These are phyloP conservation scores for Starmerella stellata DNA, from an alignment of 805 yeast genomes.

Conservation along the genomic window DNA sequence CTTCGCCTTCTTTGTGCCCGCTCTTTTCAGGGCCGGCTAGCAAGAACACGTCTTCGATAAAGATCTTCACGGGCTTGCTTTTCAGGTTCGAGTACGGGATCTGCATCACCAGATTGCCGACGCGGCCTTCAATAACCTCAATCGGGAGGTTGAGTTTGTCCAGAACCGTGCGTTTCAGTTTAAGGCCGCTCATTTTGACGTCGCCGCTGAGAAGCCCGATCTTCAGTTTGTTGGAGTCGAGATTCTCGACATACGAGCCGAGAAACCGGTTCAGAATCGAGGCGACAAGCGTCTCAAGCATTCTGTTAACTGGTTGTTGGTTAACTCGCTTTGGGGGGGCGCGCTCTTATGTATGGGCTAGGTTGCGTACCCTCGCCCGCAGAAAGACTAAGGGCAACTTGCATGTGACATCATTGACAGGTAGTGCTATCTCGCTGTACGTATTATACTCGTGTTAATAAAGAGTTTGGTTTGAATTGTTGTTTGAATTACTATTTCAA, in stretches of 20 bases:
- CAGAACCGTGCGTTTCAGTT: constrained; percentile 69
- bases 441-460: no score
- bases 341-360: no score
- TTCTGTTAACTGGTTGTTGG: constrained; percentile 5
- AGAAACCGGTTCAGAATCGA: constrained; percentile 27
- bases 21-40: constrained; percentile 59
- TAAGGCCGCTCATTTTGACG: constrained; percentile 62
- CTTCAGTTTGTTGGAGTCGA: constrained; percentile 85
- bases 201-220: constrained; percentile 98
- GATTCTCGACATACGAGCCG: constrained; percentile 62
- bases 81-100: constrained; percentile 95
- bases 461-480: no score
- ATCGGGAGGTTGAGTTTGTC: constrained; percentile 75
- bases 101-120: constrained; percentile 75
- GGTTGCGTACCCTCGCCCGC: no score
- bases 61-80: constrained; percentile 75
- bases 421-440: no score
- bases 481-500: no score
- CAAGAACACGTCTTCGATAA: constrained; percentile 70
- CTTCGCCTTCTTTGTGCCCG: constrained; percentile 42
- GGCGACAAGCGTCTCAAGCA: constrained; percentile 30
- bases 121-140: constrained; percentile 71
- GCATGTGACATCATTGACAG: no score
- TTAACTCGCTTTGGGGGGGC: neutral
- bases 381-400: no score